A percentile compares a stretch with the other conserved stretches of the same genome.
Evolutionary conservation across 2,329 filamentous ascomycete genomes (phyloP).

Genomic region (Ophiostoma sp.): DNA sequence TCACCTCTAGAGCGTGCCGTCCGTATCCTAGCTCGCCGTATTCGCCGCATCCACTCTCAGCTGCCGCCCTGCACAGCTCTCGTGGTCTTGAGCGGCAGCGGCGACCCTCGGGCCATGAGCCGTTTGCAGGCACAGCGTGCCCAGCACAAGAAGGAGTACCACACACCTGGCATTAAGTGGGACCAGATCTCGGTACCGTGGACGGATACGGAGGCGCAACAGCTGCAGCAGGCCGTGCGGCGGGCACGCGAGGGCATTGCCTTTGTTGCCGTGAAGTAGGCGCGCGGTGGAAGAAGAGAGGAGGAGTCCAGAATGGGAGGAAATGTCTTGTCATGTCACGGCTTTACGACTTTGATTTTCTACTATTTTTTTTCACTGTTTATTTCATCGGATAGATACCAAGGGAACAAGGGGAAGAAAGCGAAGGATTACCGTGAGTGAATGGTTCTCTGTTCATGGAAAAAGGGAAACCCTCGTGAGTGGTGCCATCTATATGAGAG

Average conservation of each 20-base stretch:
- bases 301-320: neutral
- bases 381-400: neutral
- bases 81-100: constrained; percentile 65
- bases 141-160: constrained; percentile 65
- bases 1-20: constrained; percentile 49
- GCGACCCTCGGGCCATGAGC: constrained; percentile 67
- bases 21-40: constrained; percentile 47
- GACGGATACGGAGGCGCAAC: constrained; percentile 67
- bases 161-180: constrained; percentile 64
- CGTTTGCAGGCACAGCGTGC: constrained; percentile 60
- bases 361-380: neutral
- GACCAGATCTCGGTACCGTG: constrained; percentile 66
- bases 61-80: constrained; percentile 66
- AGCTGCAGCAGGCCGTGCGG: constrained; percentile 56
- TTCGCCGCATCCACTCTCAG: constrained; percentile 56
- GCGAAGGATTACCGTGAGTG: neutral
- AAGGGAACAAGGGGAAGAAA: neutral
- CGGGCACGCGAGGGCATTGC: constrained; percentile 63
- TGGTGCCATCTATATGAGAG: neutral
- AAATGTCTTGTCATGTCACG: neutral
- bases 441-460: neutral
- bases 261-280: constrained; percentile 61
- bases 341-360: neutral
- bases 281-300: neutral
- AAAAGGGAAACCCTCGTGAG: neutral